Base-by-base conservation (phyloP, 331 rosid species). In the Malus hybrid region DNA sequence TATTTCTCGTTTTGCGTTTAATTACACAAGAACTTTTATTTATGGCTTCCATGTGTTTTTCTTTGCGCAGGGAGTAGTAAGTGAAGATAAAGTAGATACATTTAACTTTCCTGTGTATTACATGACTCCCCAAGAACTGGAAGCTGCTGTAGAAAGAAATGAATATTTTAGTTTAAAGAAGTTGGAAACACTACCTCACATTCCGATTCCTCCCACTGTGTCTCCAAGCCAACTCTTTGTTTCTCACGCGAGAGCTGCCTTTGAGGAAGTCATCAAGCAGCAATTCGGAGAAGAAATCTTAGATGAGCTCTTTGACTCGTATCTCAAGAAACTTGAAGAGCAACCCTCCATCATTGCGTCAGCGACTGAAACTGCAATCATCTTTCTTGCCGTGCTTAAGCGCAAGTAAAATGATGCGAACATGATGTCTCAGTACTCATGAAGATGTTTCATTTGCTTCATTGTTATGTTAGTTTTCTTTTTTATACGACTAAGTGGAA, bases 221-320 rank as follows among this genome's bases (percentile, higher is more conserved):
- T 46, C 60, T 6, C 3, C 10, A 36, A 32, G 76, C 1, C 24
- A 26, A 4, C 34, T 55, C 18, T 24, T 64, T 14, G 50, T 73
- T 9, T 8, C 32, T 48, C 36, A 24, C 5, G 3, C 26, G 22
- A 78, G 82, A 42, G 63, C 74, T n/a, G 68, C 36, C 9, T 0
- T 72, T 10, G 82, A 55, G 46, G 68, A 61, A 60, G 6, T 7
- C 15, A 11, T 72, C n/a, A 39, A 55, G 11, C 18, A 66, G 18
- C 77, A 78, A 1, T 78, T 78, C 29, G 78, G 82, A 30, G 36
- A 72, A 6, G 78, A 78, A 28, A 72, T 78, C 26, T 0, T 66
- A 3, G 82, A 78, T 6, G 73, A 78, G 20, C 6, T 52, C 3
- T 52, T 52, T 18, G 61, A 71, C 16, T 28, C 15, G 20, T 9